Evolutionary conservation across 331 rosid species (phyloP), one percentile per base, ranked within the genome.

Genomic region (Quercus tomentella): DNA sequence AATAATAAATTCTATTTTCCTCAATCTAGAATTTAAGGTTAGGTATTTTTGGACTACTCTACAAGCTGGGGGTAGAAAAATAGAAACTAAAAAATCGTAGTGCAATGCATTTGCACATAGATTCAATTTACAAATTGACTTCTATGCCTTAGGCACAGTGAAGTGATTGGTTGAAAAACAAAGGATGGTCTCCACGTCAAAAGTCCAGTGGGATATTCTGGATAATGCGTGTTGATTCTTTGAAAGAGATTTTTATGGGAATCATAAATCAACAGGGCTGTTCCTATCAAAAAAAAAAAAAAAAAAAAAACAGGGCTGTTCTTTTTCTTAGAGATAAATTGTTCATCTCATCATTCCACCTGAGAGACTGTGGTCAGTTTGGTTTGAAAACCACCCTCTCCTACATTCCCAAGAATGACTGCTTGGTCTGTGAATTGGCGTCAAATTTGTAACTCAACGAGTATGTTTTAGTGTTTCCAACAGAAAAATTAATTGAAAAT

Each of bases 131-230:
- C 25, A 18, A 6, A 18, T 66, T 66, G 72, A 66, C 51, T 66
- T 66, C 15, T 17, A 1, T 8, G 72, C 72, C 43, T 37, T 28
- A 5, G 6, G 30, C 37, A 7, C 70, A 18, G 22, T 17, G 2
- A 7, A 33, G 52, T 20, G 58, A 68, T 55, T 33, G 75, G n/a
- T 56, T 63, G 76, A 73, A 72, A 65, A 73, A 33, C 65, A 45
- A 61, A 30, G 67, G 87, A 41, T 73, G 82, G 80, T 82, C 41
- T 73, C 58, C n/a, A 80, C 66, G 77, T 67, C 31, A 6, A 10
- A 49, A 17, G 66, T 72, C 56, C 9, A 15, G 37, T 3, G 11
- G 26, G 15, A 23, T 10, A 9, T 11, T 23, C 5, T 60, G 16
- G 18, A 61, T 20, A 33, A 18, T 4, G 30, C 30, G 21, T 33